Evolutionary conservation across 768 basidiomycete genomes (phyloP).

Genomic region (Xerocomellus chrysenteron): DNA sequence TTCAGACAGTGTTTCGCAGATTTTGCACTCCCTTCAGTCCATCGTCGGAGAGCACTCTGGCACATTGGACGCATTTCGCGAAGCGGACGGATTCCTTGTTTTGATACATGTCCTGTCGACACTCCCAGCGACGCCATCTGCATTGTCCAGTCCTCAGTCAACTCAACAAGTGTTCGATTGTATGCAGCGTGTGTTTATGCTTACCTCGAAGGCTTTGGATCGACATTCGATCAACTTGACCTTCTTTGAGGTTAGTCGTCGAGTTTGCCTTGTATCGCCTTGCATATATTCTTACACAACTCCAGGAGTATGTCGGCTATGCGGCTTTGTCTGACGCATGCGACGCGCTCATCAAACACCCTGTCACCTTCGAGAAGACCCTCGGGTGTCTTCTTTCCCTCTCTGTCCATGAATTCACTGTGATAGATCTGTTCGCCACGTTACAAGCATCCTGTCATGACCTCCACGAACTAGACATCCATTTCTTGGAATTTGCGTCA

Average conservation of each 20-base stretch:
- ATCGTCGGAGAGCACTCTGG: constrained; percentile 62
- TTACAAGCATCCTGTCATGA: constrained; percentile 38
- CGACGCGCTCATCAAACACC: constrained; percentile 47
- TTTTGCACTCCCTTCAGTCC: constrained; percentile 63
- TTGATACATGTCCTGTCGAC: constrained; percentile 72
- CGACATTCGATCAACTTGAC: constrained; percentile 53
- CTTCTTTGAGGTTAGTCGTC: constrained; percentile 62
- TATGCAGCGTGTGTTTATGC: constrained; percentile 59
- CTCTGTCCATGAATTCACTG: constrained; percentile 61
- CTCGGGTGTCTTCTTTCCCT: constrained; percentile 70
- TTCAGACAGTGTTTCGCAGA: constrained; percentile 36
- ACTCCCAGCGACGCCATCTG: constrained; percentile 35
- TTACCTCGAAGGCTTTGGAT: constrained; percentile 63
- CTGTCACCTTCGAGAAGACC: constrained; percentile 49
- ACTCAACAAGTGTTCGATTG: constrained; percentile 49
- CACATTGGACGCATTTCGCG: constrained; percentile 76
- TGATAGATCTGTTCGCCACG: constrained; percentile 53
- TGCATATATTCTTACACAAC: background rate
- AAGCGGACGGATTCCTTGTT: constrained; percentile 77
- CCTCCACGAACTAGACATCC: constrained; percentile 40
- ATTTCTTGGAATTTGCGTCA: constrained; percentile 40
- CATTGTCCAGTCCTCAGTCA: constrained; percentile 30
- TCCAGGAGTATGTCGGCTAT: constrained; percentile 54
- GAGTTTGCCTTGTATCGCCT: constrained; percentile 28
- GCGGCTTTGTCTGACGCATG: constrained; percentile 61